Evolutionary conservation across 352 stramenopile species (phyloP), one percentile per base, ranked within the genome.

Genomic region (Phytophthora capsici): DNA sequence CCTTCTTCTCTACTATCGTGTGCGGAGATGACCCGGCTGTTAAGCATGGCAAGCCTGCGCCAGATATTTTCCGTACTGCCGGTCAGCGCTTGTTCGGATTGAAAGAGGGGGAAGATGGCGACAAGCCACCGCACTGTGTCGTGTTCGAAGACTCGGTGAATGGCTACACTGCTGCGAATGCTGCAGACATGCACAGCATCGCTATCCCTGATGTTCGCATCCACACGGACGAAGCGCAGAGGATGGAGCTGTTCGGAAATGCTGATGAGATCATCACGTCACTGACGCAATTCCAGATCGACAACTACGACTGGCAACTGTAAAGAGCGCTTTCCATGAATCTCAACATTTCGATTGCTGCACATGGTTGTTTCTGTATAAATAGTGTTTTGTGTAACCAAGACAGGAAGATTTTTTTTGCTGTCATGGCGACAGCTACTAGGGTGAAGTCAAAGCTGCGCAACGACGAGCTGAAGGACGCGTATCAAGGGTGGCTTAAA

Each of bases 91-190:
- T 94, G 17, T 78, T 87, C 49, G 64, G 73, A 36, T 53, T 78
- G 3, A 62, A 71, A 23, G 64, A 83, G 28, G 71, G 66, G 22
- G 58, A 75, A 5, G 52, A 68, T 17, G 69, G 63, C 26, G 58
- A 73, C 26, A 66, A 68, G 14, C 44, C 54, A 30, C 72, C 78
- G n/a, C 65, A 69, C 37, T 93, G 77, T 55, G 65, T 93, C 53
- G 81, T 93, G 51, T 91, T 93, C 48, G 86, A 94, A 47, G 86
- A 94, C 71, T 92, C 86, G 30, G 66, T 88, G 14, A 78, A 84
- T 26, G 86, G 86, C 20, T 83, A 91, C 17, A 73, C 72, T 22
- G 84, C 84, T 4, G 84, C 78, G 0, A 89, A 89, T 14, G 71
- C 73, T 2, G 86, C 86, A 2, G 73, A 55, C 6, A 93, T 93